phyloP scores from a whole-genome alignment of 805 yeast genomes.

The Grigorovia humatica region DNA sequence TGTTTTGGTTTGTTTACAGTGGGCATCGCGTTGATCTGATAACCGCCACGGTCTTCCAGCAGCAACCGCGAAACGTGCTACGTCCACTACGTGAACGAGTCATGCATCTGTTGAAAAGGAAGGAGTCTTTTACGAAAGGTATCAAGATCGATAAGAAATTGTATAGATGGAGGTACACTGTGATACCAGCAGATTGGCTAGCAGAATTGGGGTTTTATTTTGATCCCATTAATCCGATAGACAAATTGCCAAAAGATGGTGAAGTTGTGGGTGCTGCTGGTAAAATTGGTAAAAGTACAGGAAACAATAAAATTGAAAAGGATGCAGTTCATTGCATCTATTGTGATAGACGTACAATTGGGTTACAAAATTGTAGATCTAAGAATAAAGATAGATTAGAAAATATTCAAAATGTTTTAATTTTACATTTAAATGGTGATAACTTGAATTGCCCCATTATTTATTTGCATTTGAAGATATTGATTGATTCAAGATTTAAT shows the following conservation, averaged over 20 bases:
- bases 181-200: conserved; percentile 20
- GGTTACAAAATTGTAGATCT: conserved; percentile 19
- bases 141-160: conserved; percentile 11
- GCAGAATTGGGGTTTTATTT: conserved; percentile 23
- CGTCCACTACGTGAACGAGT: not conserved
- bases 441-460: conserved; percentile 11
- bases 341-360: conserved; percentile 14
- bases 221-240: conserved; percentile 10
- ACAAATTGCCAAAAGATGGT: no score
- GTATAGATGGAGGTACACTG: conserved; percentile 24
- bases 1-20: not conserved
- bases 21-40: not conserved
- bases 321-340: conserved; percentile 20
- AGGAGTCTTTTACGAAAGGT: not conserved
- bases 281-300: not conserved
- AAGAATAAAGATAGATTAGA: conserved; percentile 15
- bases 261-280: not conserved
- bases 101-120: not conserved
- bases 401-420: conserved; percentile 18
- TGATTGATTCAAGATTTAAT: conserved; percentile 18
- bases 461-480: conserved; percentile 10
- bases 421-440: conserved; percentile 11
- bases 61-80: no score
- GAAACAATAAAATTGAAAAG: conserved; percentile 6
- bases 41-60: no score